Conservation (phyloP, 139 green algal species). For the Coelastrella sp. region DNA sequence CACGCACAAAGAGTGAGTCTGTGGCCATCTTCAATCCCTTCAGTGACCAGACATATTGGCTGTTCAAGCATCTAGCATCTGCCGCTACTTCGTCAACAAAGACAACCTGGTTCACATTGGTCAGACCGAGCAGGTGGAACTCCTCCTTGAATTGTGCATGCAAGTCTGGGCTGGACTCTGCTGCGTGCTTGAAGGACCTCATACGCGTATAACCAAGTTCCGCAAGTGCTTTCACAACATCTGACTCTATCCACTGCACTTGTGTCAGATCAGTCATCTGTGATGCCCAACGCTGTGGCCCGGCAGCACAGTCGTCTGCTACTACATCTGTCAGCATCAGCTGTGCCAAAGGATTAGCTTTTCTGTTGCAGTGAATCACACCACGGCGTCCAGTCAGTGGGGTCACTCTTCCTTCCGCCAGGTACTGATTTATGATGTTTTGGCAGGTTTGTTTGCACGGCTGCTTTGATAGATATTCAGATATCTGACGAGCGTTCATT, state of each 20-base stretch:
- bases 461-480: too few species aligned
- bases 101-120: not conserved
- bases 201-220: not conserved
- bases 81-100: not conserved
- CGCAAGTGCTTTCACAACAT: not conserved
- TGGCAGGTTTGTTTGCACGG: too few species aligned
- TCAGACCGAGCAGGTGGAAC: not conserved
- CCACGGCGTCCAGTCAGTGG: not conserved
- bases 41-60: not conserved
- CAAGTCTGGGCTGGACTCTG: not conserved
- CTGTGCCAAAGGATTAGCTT: not conserved
- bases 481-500: too few species aligned
- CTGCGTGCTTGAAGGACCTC: not conserved
- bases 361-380: not conserved
- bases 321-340: not conserved
- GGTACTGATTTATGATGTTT: too few species aligned
- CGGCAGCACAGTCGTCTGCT: not conserved
- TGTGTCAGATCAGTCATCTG: not conserved
- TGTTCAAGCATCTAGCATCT: not conserved
- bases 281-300: too few species aligned
- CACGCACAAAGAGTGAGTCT: not conserved
- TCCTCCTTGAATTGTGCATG: not conserved
- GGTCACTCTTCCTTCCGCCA: too few species aligned
- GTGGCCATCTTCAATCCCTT: not conserved
- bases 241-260: not conserved